Evolutionary conservation across 106 monocot species (phyloP).

Genomic region (Apostasia shenzhenica): DNA sequence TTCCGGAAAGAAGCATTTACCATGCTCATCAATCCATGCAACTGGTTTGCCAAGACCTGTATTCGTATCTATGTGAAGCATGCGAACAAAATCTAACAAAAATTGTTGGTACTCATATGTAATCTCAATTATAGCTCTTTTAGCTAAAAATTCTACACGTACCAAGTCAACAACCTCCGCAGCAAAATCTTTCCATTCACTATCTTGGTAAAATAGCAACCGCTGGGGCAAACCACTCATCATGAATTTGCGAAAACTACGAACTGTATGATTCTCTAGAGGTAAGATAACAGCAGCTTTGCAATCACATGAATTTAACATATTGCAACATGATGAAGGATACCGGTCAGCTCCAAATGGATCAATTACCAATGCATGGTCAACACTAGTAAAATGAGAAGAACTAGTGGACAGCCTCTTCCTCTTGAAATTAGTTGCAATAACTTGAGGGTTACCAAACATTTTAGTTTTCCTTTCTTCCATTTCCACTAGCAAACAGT

Average conservation of each 20-base stretch:
- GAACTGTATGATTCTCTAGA: conserved; percentile 17
- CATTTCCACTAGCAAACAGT: conserved; percentile 29
- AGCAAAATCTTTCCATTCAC: conserved; percentile 65
- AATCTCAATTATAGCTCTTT: conserved; percentile 50
- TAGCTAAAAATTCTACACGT: conserved; percentile 38
- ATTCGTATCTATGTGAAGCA: conserved; percentile 44
- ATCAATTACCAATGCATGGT: not conserved
- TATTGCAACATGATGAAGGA: not conserved
- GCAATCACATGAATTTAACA: not conserved
- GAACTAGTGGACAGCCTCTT: conserved; percentile 21
- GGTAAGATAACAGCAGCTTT: not conserved
- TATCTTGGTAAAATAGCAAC: conserved; percentile 42
- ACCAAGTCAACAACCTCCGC: conserved; percentile 20
- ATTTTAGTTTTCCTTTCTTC: conserved; percentile 39
- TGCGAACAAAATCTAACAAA: conserved; percentile 70
- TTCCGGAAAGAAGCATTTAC: conserved; percentile 46
- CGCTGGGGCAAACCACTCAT: conserved; percentile 53
- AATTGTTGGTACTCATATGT: conserved; percentile 26
- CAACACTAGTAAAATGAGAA: conserved; percentile 8
- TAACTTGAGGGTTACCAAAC: conserved; percentile 32
- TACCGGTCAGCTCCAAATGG: not conserved
- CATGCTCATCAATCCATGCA: conserved; percentile 70
- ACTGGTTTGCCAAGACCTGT: conserved; percentile 40
- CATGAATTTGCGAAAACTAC: conserved; percentile 57
- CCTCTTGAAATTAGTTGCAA: conserved; percentile 19